A percentile compares a stretch with the other conserved stretches of the same genome.
phyloP scores from a whole-genome alignment of 2,329 filamentous ascomycete species.

The Didymella glomerata region DNA sequence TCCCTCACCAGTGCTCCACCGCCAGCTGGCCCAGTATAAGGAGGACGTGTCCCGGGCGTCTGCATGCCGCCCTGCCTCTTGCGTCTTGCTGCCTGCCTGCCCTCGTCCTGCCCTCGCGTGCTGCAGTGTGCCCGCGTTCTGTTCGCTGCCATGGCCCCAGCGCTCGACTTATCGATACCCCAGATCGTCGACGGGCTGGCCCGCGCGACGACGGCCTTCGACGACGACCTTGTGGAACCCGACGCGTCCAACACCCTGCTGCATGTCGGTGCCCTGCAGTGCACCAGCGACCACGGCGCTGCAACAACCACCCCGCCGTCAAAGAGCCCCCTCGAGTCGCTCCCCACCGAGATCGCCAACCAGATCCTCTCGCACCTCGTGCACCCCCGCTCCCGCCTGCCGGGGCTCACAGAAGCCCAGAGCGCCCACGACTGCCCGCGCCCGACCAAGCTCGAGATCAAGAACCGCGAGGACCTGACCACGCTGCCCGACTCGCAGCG shows the following conservation, averaged over 20 bases:
- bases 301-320: background rate
- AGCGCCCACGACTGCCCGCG: slow-evolving; percentile 34
- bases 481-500: slow-evolving; percentile 36
- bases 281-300: background rate
- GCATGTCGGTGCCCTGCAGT: background rate
- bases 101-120: background rate
- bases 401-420: slow-evolving; percentile 41
- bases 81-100: background rate
- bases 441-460: slow-evolving; percentile 28
- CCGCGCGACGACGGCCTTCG: no score
- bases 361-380: slow-evolving; percentile 42
- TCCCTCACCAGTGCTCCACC: background rate
- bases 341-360: slow-evolving; percentile 42
- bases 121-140: slow-evolving; percentile 4
- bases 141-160: slow-evolving; percentile 4
- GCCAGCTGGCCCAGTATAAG: slow-evolving; percentile 16
- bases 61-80: background rate
- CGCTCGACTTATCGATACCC: slow-evolving; percentile 4
- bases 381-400: slow-evolving; percentile 40
- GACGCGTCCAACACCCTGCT: background rate
- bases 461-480: slow-evolving; percentile 32
- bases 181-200: slow-evolving; percentile 3
- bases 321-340: slow-evolving; percentile 30
- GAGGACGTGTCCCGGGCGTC: slow-evolving; percentile 5
- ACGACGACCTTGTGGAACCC: background rate